Conservation (phyloP, 805 yeast species). For the Candida incommunis region DNA sequence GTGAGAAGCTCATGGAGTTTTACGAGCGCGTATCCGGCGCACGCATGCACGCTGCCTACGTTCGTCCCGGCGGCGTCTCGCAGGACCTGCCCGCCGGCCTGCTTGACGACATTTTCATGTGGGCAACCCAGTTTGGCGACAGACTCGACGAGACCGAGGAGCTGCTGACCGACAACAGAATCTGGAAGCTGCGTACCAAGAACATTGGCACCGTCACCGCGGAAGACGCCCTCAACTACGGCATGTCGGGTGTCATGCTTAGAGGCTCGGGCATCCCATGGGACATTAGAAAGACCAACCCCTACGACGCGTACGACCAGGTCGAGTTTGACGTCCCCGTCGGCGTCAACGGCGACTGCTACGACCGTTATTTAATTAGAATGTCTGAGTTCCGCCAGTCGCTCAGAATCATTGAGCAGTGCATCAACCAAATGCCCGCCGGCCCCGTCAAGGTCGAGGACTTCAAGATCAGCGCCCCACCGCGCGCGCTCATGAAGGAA, state of each 20-base stretch:
- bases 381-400: constrained; percentile 91
- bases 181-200: constrained; percentile 78
- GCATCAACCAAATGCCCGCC: constrained; percentile 82
- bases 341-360: constrained; percentile 80
- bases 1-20: constrained; percentile 86
- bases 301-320: constrained; percentile 77
- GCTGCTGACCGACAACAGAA: constrained; percentile 77
- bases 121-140: constrained; percentile 94
- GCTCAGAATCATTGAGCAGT: constrained; percentile 76
- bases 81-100: constrained; percentile 79
- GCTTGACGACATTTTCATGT: constrained; percentile 83
- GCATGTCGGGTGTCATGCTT: constrained; percentile 76
- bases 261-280: constrained; percentile 84
- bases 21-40: constrained; percentile 88
- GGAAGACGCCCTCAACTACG: constrained; percentile 73
- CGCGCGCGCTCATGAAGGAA: constrained; percentile 70
- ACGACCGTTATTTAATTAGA: constrained; percentile 76
- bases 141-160: constrained; percentile 85
- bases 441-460: constrained; percentile 89
- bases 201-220: constrained; percentile 73
- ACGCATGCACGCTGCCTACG: constrained; percentile 75
- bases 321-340: constrained; percentile 83
- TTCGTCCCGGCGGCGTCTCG: constrained; percentile 85
- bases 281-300: constrained; percentile 75
- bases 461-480: constrained; percentile 71